Percentiles rank a stretch among this genome's conserved stretches.
Conservation (phyloP, 2,329 filamentous ascomycete species). For the Chaetothyriales sp. region DNA sequence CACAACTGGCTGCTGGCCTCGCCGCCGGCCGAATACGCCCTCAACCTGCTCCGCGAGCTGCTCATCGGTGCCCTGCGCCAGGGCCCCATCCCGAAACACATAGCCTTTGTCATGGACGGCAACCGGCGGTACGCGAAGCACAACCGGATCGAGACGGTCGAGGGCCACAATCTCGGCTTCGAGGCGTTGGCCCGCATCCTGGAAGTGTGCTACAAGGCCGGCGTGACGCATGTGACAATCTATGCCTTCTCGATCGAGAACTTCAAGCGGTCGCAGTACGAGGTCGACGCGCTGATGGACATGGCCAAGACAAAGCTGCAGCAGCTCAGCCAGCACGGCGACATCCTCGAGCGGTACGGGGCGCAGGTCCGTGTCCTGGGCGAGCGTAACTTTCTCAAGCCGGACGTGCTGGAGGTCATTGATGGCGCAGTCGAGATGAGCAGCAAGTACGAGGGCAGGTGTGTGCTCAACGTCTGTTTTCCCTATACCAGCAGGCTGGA, state of each 20-base stretch:
- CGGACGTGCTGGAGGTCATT: conserved; percentile 77
- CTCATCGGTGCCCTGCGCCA: conserved; percentile 79
- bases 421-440: conserved; percentile 77
- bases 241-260: conserved; percentile 99
- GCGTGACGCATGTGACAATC: conserved; percentile 90
- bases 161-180: conserved; percentile 90
- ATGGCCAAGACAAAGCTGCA: conserved; percentile 91
- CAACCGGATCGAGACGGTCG: conserved; percentile 87
- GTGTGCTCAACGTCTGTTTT: conserved; percentile 85
- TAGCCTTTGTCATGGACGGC: conserved; percentile 99
- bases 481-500: conserved; percentile 94
- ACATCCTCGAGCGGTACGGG: conserved; percentile 82
- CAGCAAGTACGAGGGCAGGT: conserved; percentile 58
- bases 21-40: conserved; percentile 80
- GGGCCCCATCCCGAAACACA: conserved; percentile 81
- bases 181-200: conserved; percentile 87
- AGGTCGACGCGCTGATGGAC: conserved; percentile 93
- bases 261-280: conserved; percentile 91
- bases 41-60: conserved; percentile 63
- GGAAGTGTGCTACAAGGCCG: conserved; percentile 95
- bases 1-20: conserved; percentile 70
- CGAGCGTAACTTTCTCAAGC: conserved; percentile 65
- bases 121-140: conserved; percentile 83
- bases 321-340: conserved; percentile 83
- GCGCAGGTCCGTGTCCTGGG: conserved; percentile 75